Evolutionary conservation across 2,329 filamentous ascomycete species (phyloP).

Genomic region (Aspergillus sergii): DNA sequence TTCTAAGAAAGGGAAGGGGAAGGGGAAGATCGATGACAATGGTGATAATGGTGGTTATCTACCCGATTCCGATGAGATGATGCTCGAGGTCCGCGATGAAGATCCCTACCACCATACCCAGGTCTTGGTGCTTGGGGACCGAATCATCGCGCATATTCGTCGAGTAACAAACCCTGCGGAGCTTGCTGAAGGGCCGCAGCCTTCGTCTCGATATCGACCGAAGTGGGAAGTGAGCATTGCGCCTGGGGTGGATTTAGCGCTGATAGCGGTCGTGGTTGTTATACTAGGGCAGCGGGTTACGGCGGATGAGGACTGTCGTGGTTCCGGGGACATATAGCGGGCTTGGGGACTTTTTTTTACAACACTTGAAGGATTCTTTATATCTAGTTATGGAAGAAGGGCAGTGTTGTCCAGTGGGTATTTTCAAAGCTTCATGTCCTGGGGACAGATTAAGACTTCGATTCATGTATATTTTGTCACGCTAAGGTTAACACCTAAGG

Average conservation of each 20-base stretch:
- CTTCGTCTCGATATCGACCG: constrained; percentile 19
- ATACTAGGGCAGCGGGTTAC: constrained; percentile 19
- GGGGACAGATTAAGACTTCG: not conserved
- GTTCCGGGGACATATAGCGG: not conserved
- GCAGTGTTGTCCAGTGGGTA: not conserved
- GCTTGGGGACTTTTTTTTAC: not conserved
- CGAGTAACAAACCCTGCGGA: constrained; percentile 15
- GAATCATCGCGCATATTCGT: constrained; percentile 14
- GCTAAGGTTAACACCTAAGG: not conserved
- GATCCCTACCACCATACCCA: constrained; percentile 20
- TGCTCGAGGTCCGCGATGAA: constrained; percentile 15
- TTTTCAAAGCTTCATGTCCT: not conserved
- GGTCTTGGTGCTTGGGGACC: constrained; percentile 15
- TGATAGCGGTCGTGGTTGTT: constrained; percentile 21
- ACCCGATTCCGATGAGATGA: not conserved
- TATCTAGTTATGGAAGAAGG: not conserved
- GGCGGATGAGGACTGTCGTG: not conserved
- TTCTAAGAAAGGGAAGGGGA: not conserved
- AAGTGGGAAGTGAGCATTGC: constrained; percentile 21
- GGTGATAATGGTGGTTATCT: not conserved
- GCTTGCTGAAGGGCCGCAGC: constrained; percentile 18
- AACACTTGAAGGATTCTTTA: not conserved
- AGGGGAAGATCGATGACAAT: not conserved
- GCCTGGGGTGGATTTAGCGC: constrained; percentile 17
- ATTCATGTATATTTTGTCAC: not conserved